Evolutionary conservation across 192 early-diverging fungal genomes (phyloP), one percentile per base, ranked within the genome.

Genomic region (Coemansia sp.): DNA sequence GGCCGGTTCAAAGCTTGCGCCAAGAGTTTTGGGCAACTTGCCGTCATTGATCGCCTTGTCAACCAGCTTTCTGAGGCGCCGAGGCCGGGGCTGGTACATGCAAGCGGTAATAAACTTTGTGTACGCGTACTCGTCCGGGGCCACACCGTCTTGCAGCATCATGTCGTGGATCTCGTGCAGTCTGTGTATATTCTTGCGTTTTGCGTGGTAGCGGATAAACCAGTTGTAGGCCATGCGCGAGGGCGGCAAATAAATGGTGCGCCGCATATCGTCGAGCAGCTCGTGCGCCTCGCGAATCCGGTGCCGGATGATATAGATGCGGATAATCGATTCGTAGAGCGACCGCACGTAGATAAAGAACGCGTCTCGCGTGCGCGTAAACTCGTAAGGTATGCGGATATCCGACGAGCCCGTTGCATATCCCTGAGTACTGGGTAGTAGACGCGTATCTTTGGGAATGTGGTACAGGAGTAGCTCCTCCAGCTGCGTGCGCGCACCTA

Each of bases 21-120:
- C 2, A 39, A 17, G 17, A 20, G 2, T 6, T 6, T 1, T 15
- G 1, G 14, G 14, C 31, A 26, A 3, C 20, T 60, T 51, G 15
- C 22, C n/a, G 7, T 48, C 27, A 8, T 8, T 27, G 5, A 19
- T 11, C 9, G 31, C 72, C 7, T 15, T 60, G 17, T 56, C 12
- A 5, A 25, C 48, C 14, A 76, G 50, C 20, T 15, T 39, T 3
- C 30, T 15, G 3, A 76, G 41, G 17, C 68, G 42, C 2, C 50
- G 54, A 8, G 35, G n/a, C 11, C 55, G 61, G 31, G 73, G 73
- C 11, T 54, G 50, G 12, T 66, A 76, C 73, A 76, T 76, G 28
- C 73, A 76, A 5, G 73, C 36, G 5, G 62, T 76, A 5, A 76
- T 76, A 35, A 76, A 38, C 46, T 70, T 76, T 40, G 73, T 76